Evolutionary conservation across 257 asterid species (phyloP), one percentile per base, ranked within the genome.

Genomic region (Henckelia pumila): DNA sequence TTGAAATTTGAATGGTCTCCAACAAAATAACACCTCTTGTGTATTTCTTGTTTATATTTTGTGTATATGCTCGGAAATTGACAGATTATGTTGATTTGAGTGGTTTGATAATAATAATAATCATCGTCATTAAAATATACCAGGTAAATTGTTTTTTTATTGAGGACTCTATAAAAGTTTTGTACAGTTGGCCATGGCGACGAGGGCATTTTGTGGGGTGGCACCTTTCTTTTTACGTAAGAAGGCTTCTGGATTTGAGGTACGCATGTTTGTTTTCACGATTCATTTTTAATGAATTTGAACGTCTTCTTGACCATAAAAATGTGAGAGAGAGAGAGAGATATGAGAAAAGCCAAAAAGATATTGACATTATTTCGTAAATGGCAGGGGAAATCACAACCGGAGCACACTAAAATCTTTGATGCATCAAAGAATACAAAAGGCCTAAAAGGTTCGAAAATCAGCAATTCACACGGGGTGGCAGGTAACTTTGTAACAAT

Each of bases 181-280:
- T 52, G 29, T 14, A 33, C 32, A 25, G 30, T 56, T 67, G 59
- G 75, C 79, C 69, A 84, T 87, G 89, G 67, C 86, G 44, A 61
- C 86, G 0, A 80, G 83, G 64, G 73, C 61, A 19, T 76, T 83
- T 70, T 78, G 86, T 66, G 85, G 89, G 13, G 85, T 85, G 22
- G 70, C 83, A 9, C 89, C 86, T 61, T 73, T 79, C 69, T 20
- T 85, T 32, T 73, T 81, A 64, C 84, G 85, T 6, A 79, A 73
- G 71, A 85, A 66, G 71, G 28, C 70, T 76, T 75, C 85, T 71
- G 77, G 69, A 60, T 62, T 63, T 71, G 79, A 80, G 94, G 94
- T 86, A 58, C 25, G 73, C 19, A 28, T 47, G 1, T 10, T 11
- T 20, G 2, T 23, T 8, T 0, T 30, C 17, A 19, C 20, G 2